Evolutionary conservation across 768 basidiomycete genomes (phyloP).

Genomic region (Suillus hirtellus): DNA sequence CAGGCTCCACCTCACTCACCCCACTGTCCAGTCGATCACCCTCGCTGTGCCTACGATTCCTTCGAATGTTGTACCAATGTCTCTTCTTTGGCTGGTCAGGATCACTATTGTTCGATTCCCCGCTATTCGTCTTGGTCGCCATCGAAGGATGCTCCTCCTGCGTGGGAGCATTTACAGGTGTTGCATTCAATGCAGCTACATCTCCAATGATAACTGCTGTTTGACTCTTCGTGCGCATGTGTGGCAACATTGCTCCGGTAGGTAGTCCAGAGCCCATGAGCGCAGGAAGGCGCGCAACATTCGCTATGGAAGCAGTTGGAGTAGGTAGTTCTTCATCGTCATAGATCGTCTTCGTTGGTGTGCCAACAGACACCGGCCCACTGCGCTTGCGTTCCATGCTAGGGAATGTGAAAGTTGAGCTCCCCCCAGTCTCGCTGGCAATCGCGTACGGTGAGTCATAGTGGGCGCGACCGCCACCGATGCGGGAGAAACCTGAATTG

Average conservation of each 20-base stretch:
- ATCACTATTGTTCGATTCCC: conserved; percentile 38
- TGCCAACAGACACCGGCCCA: conserved; percentile 19
- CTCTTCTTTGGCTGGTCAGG: conserved; percentile 57
- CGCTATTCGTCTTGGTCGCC: conserved; percentile 17
- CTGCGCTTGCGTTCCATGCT: conserved; percentile 51
- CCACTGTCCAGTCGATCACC: conserved; percentile 40
- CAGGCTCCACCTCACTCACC: conserved; percentile 22
- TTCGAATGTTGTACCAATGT: conserved; percentile 68
- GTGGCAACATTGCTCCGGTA: conserved; percentile 68
- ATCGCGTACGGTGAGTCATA: conserved; percentile 86
- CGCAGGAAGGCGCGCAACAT: conserved; percentile 44
- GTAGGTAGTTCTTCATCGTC: conserved; percentile 47
- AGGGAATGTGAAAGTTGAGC: conserved; percentile 67
- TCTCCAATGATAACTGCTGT: conserved; percentile 80
- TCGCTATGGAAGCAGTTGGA: conserved; percentile 50
- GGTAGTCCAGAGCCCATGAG: conserved; percentile 40
- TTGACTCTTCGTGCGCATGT: conserved; percentile 77
- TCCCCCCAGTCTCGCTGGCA: conserved; percentile 35
- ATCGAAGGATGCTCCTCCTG: conserved; percentile 25
- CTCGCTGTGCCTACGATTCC: conserved; percentile 60
- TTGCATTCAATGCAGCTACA: conserved; percentile 28
- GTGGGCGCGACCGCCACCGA: conserved; percentile 87
- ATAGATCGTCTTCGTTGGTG: conserved; percentile 26
- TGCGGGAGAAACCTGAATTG: conserved; percentile 75
- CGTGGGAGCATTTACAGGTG: conserved; percentile 14